Percentiles rank a stretch among this genome's conserved stretches.
Conservation (phyloP, 805 yeast species). For the Isabelozyma heimii region DNA sequence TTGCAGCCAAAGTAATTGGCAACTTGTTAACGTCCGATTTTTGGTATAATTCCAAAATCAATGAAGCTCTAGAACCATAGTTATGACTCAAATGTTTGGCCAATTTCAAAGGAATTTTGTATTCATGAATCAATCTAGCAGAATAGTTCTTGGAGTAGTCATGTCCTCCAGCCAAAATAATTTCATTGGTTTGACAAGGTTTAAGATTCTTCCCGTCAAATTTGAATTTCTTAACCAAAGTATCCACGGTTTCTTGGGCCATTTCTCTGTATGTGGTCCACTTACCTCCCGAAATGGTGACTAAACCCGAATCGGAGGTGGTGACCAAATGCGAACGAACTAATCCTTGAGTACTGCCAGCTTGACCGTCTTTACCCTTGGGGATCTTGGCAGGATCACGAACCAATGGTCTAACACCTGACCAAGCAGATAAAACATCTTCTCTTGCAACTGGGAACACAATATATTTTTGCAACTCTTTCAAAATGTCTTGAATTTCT, state of each 20-base stretch:
- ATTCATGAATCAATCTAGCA: conserved; percentile 78
- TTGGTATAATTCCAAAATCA: conserved; percentile 59
- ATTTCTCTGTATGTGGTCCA: conserved; percentile 98
- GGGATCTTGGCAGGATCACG: conserved; percentile 66
- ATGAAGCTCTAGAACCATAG: conserved; percentile 87
- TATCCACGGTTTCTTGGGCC: conserved; percentile 92
- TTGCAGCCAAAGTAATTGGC: conserved; percentile 61
- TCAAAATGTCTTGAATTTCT: conserved; percentile 82
- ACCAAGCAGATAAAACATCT: conserved; percentile 94
- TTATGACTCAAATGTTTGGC: conserved; percentile 81
- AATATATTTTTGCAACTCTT: conserved; percentile 85
- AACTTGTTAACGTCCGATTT: conserved; percentile 53
- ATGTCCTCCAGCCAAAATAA: conserved; percentile 76
- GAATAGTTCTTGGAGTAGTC: conserved; percentile 70
- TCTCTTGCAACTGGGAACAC: conserved; percentile 85
- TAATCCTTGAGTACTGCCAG: conserved; percentile 72
- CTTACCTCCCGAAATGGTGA: conserved; percentile 94
- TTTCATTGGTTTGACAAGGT: conserved; percentile 52
- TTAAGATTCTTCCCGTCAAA: conserved; percentile 30
- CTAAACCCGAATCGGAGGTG: conserved; percentile 67
- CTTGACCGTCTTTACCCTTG: conserved; percentile 36
- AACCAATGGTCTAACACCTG: conserved; percentile 93
- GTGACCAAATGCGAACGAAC: conserved; percentile 87
- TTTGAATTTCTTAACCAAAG: conserved; percentile 51
- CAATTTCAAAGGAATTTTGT: conserved; percentile 65